Evolutionary conservation across 352 stramenopile genomes (phyloP), one percentile per base, ranked within the genome.

Genomic region (Hyaloperonospora brassicae): DNA sequence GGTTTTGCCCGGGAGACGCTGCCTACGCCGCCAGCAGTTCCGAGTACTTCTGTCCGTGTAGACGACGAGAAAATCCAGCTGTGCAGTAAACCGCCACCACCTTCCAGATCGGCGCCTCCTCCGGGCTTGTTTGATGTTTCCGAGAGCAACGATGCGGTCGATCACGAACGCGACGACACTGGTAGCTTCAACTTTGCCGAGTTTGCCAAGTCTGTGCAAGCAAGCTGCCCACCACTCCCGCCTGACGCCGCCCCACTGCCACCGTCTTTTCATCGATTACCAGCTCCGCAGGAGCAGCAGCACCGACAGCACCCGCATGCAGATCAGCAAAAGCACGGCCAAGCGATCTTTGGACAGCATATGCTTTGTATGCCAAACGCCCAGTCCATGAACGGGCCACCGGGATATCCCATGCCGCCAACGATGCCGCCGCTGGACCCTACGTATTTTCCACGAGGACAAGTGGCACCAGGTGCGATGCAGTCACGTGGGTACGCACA

Each of bases 131-230:
- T 17, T 17, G 17, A 17, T 17, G 17, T 17, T 17, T 17, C 58
- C 51, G 40, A 70, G 11, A 10, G 0, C 8, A 38, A 55, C 14
- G 21, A 35, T 36, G 35, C 40, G 41, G 31, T 59, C 52, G 51
- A 12, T 22, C 54, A 42, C 24, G 24, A 36, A 2, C 55, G 58
- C 50, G 36, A 65, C 13, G 44, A 52, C 24, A 17, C 50, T 36
- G 58, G 51, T 31, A 55, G 59, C 30, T 82, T 79, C 40, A 77
- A 82, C 50, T 78, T 82, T 53, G 54, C 68, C 3, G 44, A 70
- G 22, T 79, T 82, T 47, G 72, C 72, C 9, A 82, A 62, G 22
- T 72, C 72, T 11, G 55, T 82, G 23, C 69, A 75, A 24, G 52
- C 48, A 34, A 74, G 49, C 42, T 50, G 41, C 1, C 51, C 60